A percentile compares a stretch with the other conserved stretches of the same genome.
Conservation (phyloP, 495 filamentous ascomycete species). For the Aspergillus homomorphus region DNA sequence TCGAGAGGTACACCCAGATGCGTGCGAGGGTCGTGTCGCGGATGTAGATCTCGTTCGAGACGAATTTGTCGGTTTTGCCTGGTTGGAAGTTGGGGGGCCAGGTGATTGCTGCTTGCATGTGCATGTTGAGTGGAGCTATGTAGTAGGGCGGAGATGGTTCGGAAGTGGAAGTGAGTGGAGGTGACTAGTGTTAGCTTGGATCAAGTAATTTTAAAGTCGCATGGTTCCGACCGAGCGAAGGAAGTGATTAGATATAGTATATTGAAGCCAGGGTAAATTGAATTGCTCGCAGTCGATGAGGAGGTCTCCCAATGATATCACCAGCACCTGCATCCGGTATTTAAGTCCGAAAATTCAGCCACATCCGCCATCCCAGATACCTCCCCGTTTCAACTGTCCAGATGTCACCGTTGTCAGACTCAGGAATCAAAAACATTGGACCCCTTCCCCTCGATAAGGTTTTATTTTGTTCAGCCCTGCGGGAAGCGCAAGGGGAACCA, state of each 20-base stretch:
- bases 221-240: too few relatives aligned
- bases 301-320: too few relatives aligned
- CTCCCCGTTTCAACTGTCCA: too few relatives aligned
- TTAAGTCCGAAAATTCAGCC: too few relatives aligned
- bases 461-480: neutral
- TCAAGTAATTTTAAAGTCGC: too few relatives aligned
- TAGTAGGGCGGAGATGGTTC: too few relatives aligned
- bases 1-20: constrained; percentile 8
- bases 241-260: too few relatives aligned
- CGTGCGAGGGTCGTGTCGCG: constrained; percentile 1
- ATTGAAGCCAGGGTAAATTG: too few relatives aligned
- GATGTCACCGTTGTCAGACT: neutral
- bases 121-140: neutral
- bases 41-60: constrained; percentile 20
- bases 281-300: too few relatives aligned
- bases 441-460: neutral
- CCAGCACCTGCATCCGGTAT: too few relatives aligned
- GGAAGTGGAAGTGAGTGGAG: neutral
- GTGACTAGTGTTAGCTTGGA: too few relatives aligned
- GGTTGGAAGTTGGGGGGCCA: constrained; percentile 18
- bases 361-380: too few relatives aligned
- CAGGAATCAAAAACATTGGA: neutral
- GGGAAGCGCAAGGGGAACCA: neutral
- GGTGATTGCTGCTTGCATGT: constrained; percentile 7
- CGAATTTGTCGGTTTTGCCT: constrained; percentile 20